Evolutionary conservation across 1,284 basidiomycete species (phyloP).

Genomic region (Fomitopsis schrenkii): DNA sequence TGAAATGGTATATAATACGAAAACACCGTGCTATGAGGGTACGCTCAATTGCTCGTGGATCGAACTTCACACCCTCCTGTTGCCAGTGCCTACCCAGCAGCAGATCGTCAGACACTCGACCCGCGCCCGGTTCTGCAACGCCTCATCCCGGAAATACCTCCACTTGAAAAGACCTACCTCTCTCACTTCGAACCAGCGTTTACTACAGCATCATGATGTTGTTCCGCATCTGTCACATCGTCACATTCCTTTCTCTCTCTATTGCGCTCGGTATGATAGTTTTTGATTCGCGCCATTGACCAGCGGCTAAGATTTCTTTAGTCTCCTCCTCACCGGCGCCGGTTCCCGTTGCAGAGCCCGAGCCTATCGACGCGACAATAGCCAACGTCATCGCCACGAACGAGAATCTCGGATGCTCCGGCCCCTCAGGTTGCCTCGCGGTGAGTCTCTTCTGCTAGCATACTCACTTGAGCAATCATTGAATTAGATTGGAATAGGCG

Average conservation of each 20-base stretch:
- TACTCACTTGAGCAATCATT: background rate
- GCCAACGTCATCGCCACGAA: constrained; percentile 7
- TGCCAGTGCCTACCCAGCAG: too few relatives aligned
- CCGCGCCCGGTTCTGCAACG: too few relatives aligned
- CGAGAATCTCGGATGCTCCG: constrained; percentile 5
- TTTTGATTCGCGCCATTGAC: background rate
- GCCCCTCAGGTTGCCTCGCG: constrained; percentile 1
- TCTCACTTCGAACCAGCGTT: too few relatives aligned
- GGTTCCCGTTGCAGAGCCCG: background rate
- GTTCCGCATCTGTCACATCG: background rate
- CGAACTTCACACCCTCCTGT: background rate
- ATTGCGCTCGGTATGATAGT: background rate
- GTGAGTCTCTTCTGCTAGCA: background rate
- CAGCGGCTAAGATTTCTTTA: too few relatives aligned
- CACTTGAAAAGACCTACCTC: too few relatives aligned
- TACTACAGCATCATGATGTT: background rate
- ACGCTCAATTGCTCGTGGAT: background rate
- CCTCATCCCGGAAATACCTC: too few relatives aligned
- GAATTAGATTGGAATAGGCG: background rate
- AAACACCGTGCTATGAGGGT: too few relatives aligned
- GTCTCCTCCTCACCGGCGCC: background rate
- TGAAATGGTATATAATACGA: background rate
- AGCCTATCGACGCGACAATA: constrained; percentile 4
- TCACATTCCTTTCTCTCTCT: constrained; percentile 5
- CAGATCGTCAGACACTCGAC: too few relatives aligned